A percentile compares a stretch with the other conserved stretches of the same genome.
These are phyloP conservation scores for maize (Zea mays) DNA, from an alignment of 176 grass and related monocot genomes.

Conservation along the genomic window Zm-B73-REFERENCE-NAM-5.0 NC_050099.1:132142001-132142500, in stretches of 20 bases:
- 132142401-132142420: conserved; percentile 75
- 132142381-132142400: conserved; percentile 38
- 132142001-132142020: no score
- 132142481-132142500: conserved; percentile 70
- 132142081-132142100: conserved; percentile 54
- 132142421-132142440: conserved; percentile 89
- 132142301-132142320: conserved; percentile 67
- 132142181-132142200: conserved; percentile 89
- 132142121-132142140: conserved; percentile 13
- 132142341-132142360: conserved; percentile 19
- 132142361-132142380: conserved; percentile 23
- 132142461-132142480: conserved; percentile 90
- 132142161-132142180: conserved; percentile 91
- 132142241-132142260: conserved; percentile 83
- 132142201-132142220: conserved; percentile 73
- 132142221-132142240: conserved; percentile 78
- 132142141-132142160: conserved; percentile 63
- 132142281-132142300: conserved; percentile 84
- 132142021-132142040: not conserved
- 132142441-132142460: conserved; percentile 89
- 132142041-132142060: not conserved
- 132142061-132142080: conserved; percentile 37
- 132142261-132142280: conserved; percentile 82
- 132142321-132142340: not conserved
- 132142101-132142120: conserved; percentile 42